phyloP scores from a whole-genome alignment of 2,329 filamentous ascomycete genomes.

The Botrytis cinerea region DNA sequence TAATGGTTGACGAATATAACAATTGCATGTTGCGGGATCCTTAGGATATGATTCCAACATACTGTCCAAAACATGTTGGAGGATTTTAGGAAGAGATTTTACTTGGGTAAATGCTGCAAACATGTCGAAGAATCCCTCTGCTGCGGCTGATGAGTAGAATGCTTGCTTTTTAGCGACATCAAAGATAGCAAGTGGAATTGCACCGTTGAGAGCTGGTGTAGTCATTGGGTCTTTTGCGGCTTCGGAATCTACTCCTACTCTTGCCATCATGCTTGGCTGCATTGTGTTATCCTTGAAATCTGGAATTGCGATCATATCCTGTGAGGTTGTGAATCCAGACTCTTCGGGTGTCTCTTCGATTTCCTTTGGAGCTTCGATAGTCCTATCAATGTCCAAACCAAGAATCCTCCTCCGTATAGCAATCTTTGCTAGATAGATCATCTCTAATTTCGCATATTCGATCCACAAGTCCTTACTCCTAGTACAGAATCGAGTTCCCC shows the following conservation, averaged over 20 bases:
- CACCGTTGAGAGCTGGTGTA: constrained; percentile 86
- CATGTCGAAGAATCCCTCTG: constrained; percentile 77
- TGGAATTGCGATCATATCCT: constrained; percentile 60
- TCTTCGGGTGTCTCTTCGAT: constrained; percentile 50
- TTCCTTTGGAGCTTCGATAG: constrained; percentile 47
- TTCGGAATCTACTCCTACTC: constrained; percentile 56
- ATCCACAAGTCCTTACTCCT: constrained; percentile 75
- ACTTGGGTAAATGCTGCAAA: constrained; percentile 70
- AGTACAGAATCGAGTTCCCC: constrained; percentile 87
- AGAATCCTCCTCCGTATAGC: constrained; percentile 70
- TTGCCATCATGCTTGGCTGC: constrained; percentile 50
- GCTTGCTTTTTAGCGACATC: constrained; percentile 80
- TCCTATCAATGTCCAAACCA: constrained; percentile 56
- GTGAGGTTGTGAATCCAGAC: constrained; percentile 41
- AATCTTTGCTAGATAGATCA: constrained; percentile 86
- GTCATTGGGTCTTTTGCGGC: constrained; percentile 44
- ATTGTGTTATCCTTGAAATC: constrained; percentile 46
- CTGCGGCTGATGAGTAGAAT: constrained; percentile 65
- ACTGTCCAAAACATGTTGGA: constrained; percentile 70
- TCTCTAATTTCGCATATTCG: constrained; percentile 87
- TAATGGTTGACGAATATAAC: constrained; percentile 70
- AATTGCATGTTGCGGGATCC: constrained; percentile 65
- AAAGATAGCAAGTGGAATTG: constrained; percentile 90
- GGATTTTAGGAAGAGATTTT: constrained; percentile 63
- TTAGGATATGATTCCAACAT: constrained; percentile 62